Conservation (phyloP, 2,329 filamentous ascomycete species). For the Trichophyton benhamiae region DNA sequence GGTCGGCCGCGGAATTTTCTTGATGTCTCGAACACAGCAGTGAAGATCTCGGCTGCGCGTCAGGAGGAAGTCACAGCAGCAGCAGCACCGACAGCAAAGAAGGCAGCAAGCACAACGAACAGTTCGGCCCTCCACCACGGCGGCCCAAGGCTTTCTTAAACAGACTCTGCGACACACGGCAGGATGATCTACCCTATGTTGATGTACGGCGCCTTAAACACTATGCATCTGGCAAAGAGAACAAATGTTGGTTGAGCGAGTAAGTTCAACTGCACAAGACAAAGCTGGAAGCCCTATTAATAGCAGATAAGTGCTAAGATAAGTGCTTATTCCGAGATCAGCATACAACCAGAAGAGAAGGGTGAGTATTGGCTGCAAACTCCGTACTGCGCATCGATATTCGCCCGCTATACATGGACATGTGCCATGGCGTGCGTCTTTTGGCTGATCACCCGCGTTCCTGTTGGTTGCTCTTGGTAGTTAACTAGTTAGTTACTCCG, state of each 20-base stretch:
- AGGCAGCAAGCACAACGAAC: not conserved
- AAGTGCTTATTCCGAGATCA: not conserved
- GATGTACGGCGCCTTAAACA: not conserved
- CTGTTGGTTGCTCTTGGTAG: not conserved
- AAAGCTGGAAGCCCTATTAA: not conserved
- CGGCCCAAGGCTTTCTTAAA: not conserved
- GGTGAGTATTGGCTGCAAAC: not conserved
- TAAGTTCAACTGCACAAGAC: not conserved
- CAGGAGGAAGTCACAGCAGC: not conserved
- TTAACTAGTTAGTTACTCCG: too few relatives aligned
- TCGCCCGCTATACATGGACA: not conserved
- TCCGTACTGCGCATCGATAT: not conserved
- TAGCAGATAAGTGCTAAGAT: not conserved
- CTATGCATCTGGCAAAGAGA: not conserved
- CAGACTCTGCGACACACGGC: not conserved
- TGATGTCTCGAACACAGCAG: not conserved
- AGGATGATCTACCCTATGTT: not conserved
- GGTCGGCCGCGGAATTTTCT: not conserved
- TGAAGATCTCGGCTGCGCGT: not conserved
- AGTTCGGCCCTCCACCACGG: not conserved
- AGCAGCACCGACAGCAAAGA: not conserved
- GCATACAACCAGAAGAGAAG: not conserved
- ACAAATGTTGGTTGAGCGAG: not conserved
- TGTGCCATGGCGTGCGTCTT: not conserved
- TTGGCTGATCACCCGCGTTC: not conserved